Base-by-base conservation (phyloP, 352 stramenopile genomes). In the Globisporangium apiculatum region DNA sequence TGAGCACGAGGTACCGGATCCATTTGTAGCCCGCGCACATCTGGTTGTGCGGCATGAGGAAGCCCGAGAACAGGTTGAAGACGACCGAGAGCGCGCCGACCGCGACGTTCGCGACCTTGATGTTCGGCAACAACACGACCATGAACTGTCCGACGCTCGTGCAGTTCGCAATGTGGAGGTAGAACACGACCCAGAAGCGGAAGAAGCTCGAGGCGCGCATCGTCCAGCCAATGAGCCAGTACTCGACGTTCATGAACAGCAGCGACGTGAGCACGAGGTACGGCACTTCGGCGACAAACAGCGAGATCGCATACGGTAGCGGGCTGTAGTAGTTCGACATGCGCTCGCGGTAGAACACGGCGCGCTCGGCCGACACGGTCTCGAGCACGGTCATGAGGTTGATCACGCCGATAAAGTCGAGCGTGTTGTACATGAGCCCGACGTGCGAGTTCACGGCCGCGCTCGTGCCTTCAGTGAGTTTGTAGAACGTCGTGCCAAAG, bases 401-500 rank as follows among this genome's bases (percentile, higher is more conserved):
- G 48, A 86, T 71, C 0, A 81, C 70, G 24, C 73, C 68, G 53
- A 87, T 85, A 62, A 85, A 83, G 47, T 84, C 76, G 70, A 84
- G 76, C 40, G 60, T 80, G 68, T 84, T 87, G 70, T 83, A 85
- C 40, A 86, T 85, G 7, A 85, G 58, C 24, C 71, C 73, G 18
- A 87, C 58, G 63, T 82, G 72, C 62, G 74, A 85, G 55, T 80
- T 87, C 59, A 51, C 48, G 57, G 60, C 81, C 74, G 46, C 42
- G 18, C 31, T 51, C 51, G 59, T 35, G 62, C 47, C 73, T 10
- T 76, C 74, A 72, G 43, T 86, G 0, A 87, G 45, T 45, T 87
- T 57, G 55, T 74, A 87, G 54, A 89, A 91, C 31, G 72, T 82
- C 18, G 71, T 86, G 35, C 79, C 79, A 50, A 91, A 88, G 43